These are phyloP conservation scores for Parascedosporium putredinis DNA, from an alignment of 2,329 filamentous ascomycete genomes.

Conservation along the genomic window DNA sequence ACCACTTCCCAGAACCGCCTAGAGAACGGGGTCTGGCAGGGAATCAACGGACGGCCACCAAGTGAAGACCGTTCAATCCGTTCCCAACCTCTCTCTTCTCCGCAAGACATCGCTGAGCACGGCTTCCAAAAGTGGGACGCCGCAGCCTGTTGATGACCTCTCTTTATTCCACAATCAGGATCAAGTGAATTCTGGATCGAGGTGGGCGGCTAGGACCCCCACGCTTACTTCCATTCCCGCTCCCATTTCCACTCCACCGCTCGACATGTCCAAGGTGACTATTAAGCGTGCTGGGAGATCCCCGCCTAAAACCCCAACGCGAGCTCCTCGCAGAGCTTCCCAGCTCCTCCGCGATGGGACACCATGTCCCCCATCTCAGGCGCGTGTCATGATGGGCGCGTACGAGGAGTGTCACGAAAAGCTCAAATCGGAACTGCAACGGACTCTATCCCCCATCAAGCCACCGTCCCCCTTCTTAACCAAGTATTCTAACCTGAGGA, in stretches of 20 bases:
- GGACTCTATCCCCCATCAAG: slow-evolving; percentile 5
- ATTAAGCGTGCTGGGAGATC: slow-evolving; percentile 17
- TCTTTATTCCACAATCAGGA: slow-evolving; percentile 17
- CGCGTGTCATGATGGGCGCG: background rate
- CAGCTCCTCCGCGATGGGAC: too few species aligned
- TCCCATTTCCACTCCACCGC: slow-evolving; percentile 10
- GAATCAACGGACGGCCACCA: slow-evolving; percentile 5
- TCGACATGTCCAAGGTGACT: slow-evolving; percentile 17
- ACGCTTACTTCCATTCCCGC: too few species aligned
- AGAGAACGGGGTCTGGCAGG: background rate
- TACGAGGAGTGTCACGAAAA: slow-evolving; percentile 5
- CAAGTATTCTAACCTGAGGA: slow-evolving; percentile 59
- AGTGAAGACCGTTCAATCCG: slow-evolving; percentile 17
- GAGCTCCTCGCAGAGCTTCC: background rate
- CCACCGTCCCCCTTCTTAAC: slow-evolving; percentile 41
- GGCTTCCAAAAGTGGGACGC: slow-evolving; percentile 27
- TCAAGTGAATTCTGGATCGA: slow-evolving; percentile 36
- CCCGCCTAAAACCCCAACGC: slow-evolving; percentile 2
- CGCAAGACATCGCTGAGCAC: slow-evolving; percentile 35
- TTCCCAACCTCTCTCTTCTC: slow-evolving; percentile 18
- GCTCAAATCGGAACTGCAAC: slow-evolving; percentile 14
- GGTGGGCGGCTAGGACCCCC: slow-evolving; percentile 15
- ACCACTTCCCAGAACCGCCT: background rate
- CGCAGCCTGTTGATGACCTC: slow-evolving; percentile 22
- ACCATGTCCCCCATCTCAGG: background rate